Evolutionary conservation across 1,284 basidiomycete genomes (phyloP).

Genomic region (Puccinia coronata): DNA sequence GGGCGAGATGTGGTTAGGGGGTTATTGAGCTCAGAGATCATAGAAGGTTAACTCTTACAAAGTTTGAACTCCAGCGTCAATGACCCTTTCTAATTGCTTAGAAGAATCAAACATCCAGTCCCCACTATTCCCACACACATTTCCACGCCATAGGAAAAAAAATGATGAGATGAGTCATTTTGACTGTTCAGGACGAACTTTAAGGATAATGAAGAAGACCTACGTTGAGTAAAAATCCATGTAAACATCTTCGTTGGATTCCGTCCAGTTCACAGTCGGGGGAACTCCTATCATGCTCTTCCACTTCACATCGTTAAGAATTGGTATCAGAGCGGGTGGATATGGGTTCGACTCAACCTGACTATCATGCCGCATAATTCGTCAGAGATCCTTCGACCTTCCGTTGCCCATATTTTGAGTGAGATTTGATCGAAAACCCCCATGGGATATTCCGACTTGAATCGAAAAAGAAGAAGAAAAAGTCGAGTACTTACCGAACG

Average conservation of each 20-base stretch:
- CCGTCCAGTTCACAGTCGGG: conserved; percentile 31
- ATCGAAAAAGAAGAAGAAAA: not conserved
- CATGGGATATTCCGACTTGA: no score
- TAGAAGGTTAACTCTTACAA: not conserved
- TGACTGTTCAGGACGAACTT: no score
- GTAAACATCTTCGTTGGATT: conserved; percentile 27
- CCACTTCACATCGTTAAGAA: conserved; percentile 33
- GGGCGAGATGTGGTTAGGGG: not conserved
- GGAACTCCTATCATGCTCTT: conserved; percentile 23
- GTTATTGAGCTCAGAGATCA: not conserved
- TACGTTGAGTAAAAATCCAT: conserved; percentile 31
- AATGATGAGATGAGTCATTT: not conserved
- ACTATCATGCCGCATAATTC: not conserved
- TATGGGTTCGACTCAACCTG: conserved; percentile 18
- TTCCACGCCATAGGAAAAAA: not conserved
- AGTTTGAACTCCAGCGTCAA: conserved; percentile 31
- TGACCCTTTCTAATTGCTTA: conserved; percentile 17
- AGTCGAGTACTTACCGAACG: conserved; percentile 8
- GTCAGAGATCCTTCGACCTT: not conserved
- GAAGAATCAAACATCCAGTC: conserved; percentile 48
- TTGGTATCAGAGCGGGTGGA: conserved; percentile 26
- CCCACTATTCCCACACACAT: conserved; percentile 1
- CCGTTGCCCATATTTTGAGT: not conserved
- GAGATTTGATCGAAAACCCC: no score
- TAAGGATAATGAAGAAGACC: not conserved